Conservation (phyloP, 768 basidiomycete genomes). For the Clitopilus passeckerianus region DNA sequence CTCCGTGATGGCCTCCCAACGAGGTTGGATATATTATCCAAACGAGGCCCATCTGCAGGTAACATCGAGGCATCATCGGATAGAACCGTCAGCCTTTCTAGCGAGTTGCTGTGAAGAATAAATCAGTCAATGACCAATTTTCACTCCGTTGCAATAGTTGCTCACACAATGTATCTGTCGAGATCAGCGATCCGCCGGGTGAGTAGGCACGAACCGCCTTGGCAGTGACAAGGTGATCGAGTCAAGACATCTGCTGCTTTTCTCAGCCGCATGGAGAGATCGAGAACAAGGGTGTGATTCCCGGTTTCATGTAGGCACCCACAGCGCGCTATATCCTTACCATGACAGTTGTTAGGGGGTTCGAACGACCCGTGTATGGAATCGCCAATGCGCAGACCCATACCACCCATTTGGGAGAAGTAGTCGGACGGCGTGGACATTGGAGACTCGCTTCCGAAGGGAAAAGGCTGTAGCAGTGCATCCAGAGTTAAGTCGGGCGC, state of each 20-base stretch:
- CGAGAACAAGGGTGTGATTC: slow-evolving; percentile 55
- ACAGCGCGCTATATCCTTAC: slow-evolving; percentile 26
- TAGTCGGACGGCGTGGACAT: background rate
- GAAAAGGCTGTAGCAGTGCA: background rate
- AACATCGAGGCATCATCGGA: slow-evolving; percentile 17
- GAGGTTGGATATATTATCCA: slow-evolving; percentile 3
- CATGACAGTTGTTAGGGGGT: background rate
- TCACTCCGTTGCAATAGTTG: slow-evolving; percentile 1
- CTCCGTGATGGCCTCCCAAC: background rate
- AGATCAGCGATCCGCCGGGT: slow-evolving; percentile 44
- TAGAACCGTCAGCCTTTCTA: slow-evolving; percentile 30
- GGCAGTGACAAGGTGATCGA: slow-evolving; percentile 36
- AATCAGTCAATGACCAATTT: slow-evolving; percentile 7
- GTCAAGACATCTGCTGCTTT: slow-evolving; percentile 52
- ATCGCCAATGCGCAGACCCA: background rate
- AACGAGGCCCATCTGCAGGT: slow-evolving; percentile 10
- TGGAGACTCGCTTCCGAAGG: background rate
- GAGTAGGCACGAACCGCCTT: slow-evolving; percentile 29
- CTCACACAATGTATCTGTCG: slow-evolving; percentile 52
- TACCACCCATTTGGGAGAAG: background rate
- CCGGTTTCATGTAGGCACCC: slow-evolving; percentile 51
- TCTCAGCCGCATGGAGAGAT: slow-evolving; percentile 60
- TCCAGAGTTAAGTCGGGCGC: background rate
- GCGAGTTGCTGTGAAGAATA: slow-evolving; percentile 27
- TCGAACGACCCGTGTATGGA: background rate